These are phyloP conservation scores for Intubia oerlemansii DNA, from an alignment of 2,329 filamentous ascomycete genomes.

Conservation along the genomic window DNA sequence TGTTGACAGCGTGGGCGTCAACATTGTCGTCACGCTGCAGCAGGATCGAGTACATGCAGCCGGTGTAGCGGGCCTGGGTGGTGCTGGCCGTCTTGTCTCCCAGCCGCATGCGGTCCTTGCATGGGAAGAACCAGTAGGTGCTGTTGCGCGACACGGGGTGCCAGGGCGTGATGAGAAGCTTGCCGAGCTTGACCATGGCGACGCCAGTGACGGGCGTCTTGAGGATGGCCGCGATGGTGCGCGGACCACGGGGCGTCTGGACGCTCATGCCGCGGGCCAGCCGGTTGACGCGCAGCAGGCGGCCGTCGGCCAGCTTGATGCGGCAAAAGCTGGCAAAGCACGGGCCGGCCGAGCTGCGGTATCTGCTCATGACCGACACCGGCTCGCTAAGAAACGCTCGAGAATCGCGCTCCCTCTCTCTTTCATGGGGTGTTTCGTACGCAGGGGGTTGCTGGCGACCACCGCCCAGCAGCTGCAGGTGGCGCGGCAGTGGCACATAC, in stretches of 20 bases:
- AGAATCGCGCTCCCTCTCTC: no score
- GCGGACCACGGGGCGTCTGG: slow-evolving; percentile 25
- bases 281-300: slow-evolving; percentile 17
- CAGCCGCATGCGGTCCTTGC: slow-evolving; percentile 7
- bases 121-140: slow-evolving; percentile 12
- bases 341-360: slow-evolving; percentile 18
- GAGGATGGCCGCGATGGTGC: slow-evolving; percentile 27
- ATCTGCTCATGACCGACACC: slow-evolving; percentile 19
- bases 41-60: slow-evolving; percentile 33
- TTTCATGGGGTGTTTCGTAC: no score
- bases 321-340: slow-evolving; percentile 31
- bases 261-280: slow-evolving; percentile 25
- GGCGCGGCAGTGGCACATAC: no score
- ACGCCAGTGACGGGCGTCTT: slow-evolving; percentile 21
- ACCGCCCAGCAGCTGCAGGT: no score
- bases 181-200: slow-evolving; percentile 22
- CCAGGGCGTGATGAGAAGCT: slow-evolving; percentile 34
- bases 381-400: no score
- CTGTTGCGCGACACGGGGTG: slow-evolving; percentile 24
- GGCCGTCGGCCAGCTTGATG: slow-evolving; percentile 20
- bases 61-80: slow-evolving; percentile 20
- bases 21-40: slow-evolving; percentile 22
- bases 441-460: no score
- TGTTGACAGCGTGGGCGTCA: slow-evolving; percentile 26
- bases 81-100: no score